Evolutionary conservation across 257 asterid species (phyloP), one percentile per base, ranked within the genome.

Genomic region (Solanum appendiculatum): DNA sequence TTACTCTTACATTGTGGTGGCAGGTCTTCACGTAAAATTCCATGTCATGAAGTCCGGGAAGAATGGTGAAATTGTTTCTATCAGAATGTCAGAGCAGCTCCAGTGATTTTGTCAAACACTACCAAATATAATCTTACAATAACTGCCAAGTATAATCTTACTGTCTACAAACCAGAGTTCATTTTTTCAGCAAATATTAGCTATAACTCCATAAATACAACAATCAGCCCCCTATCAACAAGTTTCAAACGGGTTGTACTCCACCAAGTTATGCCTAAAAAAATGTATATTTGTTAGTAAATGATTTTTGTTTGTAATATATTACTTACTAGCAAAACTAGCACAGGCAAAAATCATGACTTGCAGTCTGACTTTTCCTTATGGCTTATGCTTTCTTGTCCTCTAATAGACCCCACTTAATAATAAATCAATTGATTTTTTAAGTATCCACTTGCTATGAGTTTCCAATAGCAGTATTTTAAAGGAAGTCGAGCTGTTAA

Each of bases 51-150:
- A 87, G 91, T 91, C 98, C 18, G 99, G 99, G 86, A 89, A 90
- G 90, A 92, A 91, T 46, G 98, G 98, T 83, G 93, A 97, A 92
- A 88, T 97, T 77, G 94, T 97, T 87, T 89, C 99, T 7, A 91
- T 97, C 85, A 94, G 99, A 68, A 90, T 95, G 89, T 94, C 98
- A 58, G 96, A 97, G 91, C 98, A 94, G 94, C 99, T 73, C 82
- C 82, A 73, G 51, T 37, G 48, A 56, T 85, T 36, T n/a, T 66
- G 87, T 85, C 81, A 39, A 31, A 6, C 29, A 5, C 68, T 84
- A 31, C 13, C 81, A 25, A 84, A 60, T 2, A 31, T 48, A 64
- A 64, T 84, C 15, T 63, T 39, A 63, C 25, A 54, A 48, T 10
- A 31, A 7, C 69, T 85, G 29, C 64, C 81, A 39, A 85, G 64